phyloP scores from a whole-genome alignment of 73 alveolate species.

The Paramecium sexaurelia region DNA sequence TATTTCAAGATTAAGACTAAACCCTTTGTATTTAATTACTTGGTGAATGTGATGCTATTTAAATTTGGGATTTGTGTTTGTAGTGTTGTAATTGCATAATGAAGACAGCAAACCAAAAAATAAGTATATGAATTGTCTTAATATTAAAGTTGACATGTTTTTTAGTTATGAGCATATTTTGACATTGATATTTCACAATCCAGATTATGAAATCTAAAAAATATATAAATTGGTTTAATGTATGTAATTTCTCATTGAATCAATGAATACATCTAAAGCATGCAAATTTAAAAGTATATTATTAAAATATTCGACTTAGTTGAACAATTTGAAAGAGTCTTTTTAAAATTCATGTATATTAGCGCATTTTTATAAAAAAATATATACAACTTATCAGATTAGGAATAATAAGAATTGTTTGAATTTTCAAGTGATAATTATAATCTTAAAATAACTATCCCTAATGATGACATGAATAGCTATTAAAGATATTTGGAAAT shows the following conservation, averaged over 20 bases:
- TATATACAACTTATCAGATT: not conserved
- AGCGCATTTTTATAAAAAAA: not conserved
- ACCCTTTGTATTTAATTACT: not conserved
- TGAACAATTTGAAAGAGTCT: constrained; percentile 21
- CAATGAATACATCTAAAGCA: not conserved
- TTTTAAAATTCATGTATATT: not conserved
- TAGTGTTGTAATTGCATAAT: not conserved
- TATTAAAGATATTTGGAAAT: not conserved
- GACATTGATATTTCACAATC: constrained; percentile 6
- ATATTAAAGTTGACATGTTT: not conserved
- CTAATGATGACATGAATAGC: not conserved
- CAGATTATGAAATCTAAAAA: constrained; percentile 9
- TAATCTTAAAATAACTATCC: not conserved
- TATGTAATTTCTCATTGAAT: not conserved
- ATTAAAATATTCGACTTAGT: not conserved
- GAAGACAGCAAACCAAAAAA: not conserved
- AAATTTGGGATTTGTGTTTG: constrained; percentile 28
- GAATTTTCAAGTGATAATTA: not conserved
- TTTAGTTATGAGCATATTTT: constrained; percentile 45
- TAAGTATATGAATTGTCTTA: not conserved
- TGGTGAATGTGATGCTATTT: not conserved
- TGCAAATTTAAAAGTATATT: not conserved
- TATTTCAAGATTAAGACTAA: not conserved
- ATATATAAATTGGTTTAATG: not conserved
- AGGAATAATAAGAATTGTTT: not conserved